phyloP scores from a whole-genome alignment of 768 basidiomycete genomes.

The Cytidiella melzeri region DNA sequence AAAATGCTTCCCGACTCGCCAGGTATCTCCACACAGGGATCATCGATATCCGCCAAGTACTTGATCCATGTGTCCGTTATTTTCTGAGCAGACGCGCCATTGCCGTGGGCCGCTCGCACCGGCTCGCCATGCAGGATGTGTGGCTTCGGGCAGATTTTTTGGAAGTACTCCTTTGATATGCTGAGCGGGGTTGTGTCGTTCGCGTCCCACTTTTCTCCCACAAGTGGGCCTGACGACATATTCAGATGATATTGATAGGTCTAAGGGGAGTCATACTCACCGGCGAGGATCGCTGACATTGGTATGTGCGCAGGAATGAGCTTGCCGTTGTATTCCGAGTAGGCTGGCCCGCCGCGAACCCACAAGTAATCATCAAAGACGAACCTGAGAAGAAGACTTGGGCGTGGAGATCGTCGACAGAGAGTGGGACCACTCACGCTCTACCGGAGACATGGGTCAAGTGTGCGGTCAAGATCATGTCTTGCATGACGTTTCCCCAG shows the following conservation, averaged over 20 bases:
- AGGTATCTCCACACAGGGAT: slow-evolving; percentile 44
- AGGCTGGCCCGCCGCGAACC: slow-evolving; percentile 36
- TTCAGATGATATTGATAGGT: not conserved
- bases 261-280: slow-evolving; percentile 23
- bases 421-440: slow-evolving; percentile 33
- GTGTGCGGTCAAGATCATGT: slow-evolving; percentile 45
- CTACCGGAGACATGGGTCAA: slow-evolving; percentile 41
- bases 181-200: slow-evolving; percentile 35
- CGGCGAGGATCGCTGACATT: slow-evolving; percentile 45
- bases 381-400: slow-evolving; percentile 22
- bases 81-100: slow-evolving; percentile 27
- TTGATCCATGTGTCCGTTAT: slow-evolving; percentile 42
- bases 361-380: slow-evolving; percentile 60
- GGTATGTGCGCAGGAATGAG: slow-evolving; percentile 49
- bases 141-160: slow-evolving; percentile 41
- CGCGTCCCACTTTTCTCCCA: slow-evolving; percentile 33
- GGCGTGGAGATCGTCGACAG: not conserved
- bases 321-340: slow-evolving; percentile 42
- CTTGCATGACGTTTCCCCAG: slow-evolving; percentile 60
- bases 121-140: slow-evolving; percentile 24
- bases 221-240: slow-evolving; percentile 32
- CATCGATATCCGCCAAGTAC: slow-evolving; percentile 35
- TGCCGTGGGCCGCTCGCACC: slow-evolving; percentile 18
- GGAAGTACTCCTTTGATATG: slow-evolving; percentile 40
- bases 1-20: slow-evolving; percentile 9